Percentiles rank a stretch among this genome's conserved stretches.
Evolutionary conservation across 306 rosid species (phyloP).

Genomic region (Acmispon strigosus): DNA sequence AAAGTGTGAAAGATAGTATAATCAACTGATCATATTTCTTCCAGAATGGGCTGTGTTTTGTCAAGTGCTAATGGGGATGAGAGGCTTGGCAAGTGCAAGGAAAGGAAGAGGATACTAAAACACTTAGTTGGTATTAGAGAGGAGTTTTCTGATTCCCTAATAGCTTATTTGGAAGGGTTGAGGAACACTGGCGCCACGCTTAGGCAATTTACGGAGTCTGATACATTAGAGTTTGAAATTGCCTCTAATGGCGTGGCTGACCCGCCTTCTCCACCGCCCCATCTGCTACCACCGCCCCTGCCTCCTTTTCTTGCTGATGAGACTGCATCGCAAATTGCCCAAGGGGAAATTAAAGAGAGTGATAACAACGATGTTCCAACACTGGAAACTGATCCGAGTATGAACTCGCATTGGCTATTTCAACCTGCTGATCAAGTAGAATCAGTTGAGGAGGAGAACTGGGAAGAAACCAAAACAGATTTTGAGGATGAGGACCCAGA

Average conservation of each 20-base stretch:
- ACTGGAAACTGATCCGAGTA: conserved; percentile 18
- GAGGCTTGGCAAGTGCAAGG: conserved; percentile 58
- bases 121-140: conserved; percentile 58
- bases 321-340: not conserved
- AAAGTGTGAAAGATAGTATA: not conserved
- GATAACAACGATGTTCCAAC: conserved; percentile 21
- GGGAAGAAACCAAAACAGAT: conserved; percentile 74
- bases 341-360: conserved; percentile 34
- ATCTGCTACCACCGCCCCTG: conserved; percentile 57
- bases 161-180: conserved; percentile 66
- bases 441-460: conserved; percentile 45
- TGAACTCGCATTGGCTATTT: conserved; percentile 26
- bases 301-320: conserved; percentile 62
- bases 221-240: conserved; percentile 61
- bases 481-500: conserved; percentile 69
- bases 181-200: conserved; percentile 80
- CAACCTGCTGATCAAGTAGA: conserved; percentile 35
- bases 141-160: conserved; percentile 66
- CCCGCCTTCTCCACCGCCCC: conserved; percentile 52
- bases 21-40: not conserved
- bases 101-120: conserved; percentile 76
- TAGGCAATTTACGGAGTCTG: conserved; percentile 81
- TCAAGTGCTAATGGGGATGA: conserved; percentile 66
- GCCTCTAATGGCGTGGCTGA: conserved; percentile 27
- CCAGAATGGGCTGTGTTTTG: conserved; percentile 73